phyloP scores from a whole-genome alignment of 2,329 filamentous ascomycete genomes.

The Biscogniauxia sp. region DNA sequence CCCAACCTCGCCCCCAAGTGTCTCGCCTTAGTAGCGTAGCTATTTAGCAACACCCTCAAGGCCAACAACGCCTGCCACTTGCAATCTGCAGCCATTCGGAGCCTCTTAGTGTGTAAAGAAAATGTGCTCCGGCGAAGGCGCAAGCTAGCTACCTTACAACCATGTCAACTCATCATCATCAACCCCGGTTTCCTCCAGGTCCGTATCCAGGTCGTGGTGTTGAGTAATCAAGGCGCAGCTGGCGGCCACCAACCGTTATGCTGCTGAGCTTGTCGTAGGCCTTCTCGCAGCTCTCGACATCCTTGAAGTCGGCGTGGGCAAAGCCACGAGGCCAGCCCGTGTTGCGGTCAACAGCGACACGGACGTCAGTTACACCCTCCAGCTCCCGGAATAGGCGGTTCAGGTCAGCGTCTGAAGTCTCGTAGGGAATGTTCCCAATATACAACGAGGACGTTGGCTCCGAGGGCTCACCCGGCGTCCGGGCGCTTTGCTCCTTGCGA shows the following conservation, averaged over 20 bases:
- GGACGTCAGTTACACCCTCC: slow-evolving; percentile 68
- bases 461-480: not conserved
- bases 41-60: not conserved
- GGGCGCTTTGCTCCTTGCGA: slow-evolving; percentile 28
- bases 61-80: not conserved
- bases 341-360: slow-evolving; percentile 77
- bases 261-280: slow-evolving; percentile 55
- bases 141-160: not conserved
- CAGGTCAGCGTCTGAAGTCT: slow-evolving; percentile 80
- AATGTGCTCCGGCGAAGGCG: not conserved
- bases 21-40: not conserved
- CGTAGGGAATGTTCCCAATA: slow-evolving; percentile 83
- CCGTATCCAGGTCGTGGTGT: not conserved
- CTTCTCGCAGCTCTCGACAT: slow-evolving; percentile 61
- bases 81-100: not conserved
- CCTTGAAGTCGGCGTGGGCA: slow-evolving; percentile 76
- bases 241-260: slow-evolving; percentile 63
- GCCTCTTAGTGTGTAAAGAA: not conserved
- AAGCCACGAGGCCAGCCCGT: slow-evolving; percentile 82
- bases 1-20: not conserved
- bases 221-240: slow-evolving; percentile 65
- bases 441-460: slow-evolving; percentile 66
- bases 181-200: not conserved
- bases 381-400: slow-evolving; percentile 73
- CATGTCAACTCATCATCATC: not conserved